Evolutionary conservation across 176 grass and related monocot species (phyloP).

Genomic region (Avena eriantha): DNA sequence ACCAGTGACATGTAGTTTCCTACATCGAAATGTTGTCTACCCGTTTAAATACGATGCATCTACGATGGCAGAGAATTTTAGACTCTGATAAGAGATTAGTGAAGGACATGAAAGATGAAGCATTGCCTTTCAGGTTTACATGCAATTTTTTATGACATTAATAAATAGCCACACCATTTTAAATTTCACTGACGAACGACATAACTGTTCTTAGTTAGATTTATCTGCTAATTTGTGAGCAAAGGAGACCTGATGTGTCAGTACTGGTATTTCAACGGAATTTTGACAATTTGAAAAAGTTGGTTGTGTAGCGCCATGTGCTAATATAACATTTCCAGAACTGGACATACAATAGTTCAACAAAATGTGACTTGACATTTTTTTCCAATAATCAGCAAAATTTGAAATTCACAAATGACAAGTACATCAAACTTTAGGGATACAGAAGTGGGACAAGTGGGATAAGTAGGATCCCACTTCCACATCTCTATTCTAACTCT

Average conservation of each 20-base stretch:
- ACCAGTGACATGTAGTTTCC: neutral
- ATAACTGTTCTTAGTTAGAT: neutral
- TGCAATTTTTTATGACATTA: neutral
- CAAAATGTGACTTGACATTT: neutral
- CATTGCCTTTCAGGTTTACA: neutral
- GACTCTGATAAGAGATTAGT: neutral
- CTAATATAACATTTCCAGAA: constrained; percentile 18
- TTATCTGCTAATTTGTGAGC: neutral
- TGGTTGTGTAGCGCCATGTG: neutral
- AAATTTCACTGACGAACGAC: neutral
- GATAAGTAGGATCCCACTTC: no score
- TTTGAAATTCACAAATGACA: constrained; percentile 16
- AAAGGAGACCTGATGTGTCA: neutral
- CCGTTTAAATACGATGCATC: neutral
- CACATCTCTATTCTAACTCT: no score
- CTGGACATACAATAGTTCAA: neutral
- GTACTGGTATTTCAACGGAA: neutral
- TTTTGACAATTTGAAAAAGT: neutral
- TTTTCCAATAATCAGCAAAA: neutral
- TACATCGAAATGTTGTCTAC: neutral
- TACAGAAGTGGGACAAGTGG: no score
- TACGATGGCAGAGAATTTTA: neutral
- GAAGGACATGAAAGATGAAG: neutral
- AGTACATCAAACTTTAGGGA: constrained; percentile 2
- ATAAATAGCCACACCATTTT: neutral